phyloP scores from a whole-genome alignment of 495 filamentous ascomycete genomes.

The Trichoderma erinaceum region DNA sequence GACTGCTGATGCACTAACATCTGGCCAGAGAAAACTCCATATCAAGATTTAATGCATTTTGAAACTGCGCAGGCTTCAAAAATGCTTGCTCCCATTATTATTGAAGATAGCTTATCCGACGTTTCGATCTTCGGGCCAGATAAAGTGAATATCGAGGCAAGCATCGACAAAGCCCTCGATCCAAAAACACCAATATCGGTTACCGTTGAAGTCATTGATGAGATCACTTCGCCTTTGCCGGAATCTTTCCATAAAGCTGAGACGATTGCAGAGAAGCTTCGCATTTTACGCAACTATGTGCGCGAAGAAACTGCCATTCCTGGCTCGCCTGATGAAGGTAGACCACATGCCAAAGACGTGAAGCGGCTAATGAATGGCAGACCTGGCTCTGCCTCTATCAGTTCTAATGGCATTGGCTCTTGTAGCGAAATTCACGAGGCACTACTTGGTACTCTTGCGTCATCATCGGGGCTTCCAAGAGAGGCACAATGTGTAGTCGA shows the following conservation, averaged over 20 bases:
- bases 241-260: conserved; percentile 26
- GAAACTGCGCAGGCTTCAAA: conserved; percentile 36
- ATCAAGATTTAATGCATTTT: conserved; percentile 42
- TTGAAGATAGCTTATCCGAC: conserved; percentile 37
- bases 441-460: conserved; percentile 44
- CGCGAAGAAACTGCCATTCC: neutral
- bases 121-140: conserved; percentile 40
- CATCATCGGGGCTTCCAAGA: conserved; percentile 29
- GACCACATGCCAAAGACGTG: neutral
- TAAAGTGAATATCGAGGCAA: conserved; percentile 26
- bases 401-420: conserved; percentile 21
- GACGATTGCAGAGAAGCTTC: conserved; percentile 36
- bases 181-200: conserved; percentile 16
- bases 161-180: conserved; percentile 32
- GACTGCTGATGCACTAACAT: conserved; percentile 19
- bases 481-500: conserved; percentile 36
- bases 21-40: conserved; percentile 34
- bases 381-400: neutral
- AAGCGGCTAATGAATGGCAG: neutral
- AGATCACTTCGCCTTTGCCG: conserved; percentile 24
- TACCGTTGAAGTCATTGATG: conserved; percentile 15
- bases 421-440: conserved; percentile 40
- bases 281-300: conserved; percentile 29
- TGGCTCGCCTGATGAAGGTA: neutral
- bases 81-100: conserved; percentile 39